Base-by-base conservation (phyloP, 345 rosid genomes). In the Syzygium jambos region DNA sequence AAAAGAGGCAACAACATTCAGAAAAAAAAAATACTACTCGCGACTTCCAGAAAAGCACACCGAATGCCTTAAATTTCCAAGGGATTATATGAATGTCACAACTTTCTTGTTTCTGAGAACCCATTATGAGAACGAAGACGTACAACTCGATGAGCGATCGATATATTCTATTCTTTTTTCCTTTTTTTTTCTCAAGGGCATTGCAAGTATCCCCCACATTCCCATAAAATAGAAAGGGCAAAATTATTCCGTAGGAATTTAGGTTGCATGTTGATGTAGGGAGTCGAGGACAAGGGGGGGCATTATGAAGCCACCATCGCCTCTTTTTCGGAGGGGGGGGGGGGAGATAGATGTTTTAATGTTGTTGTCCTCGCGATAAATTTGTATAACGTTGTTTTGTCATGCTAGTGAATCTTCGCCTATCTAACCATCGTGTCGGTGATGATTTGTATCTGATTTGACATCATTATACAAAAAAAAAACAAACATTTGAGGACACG, bases 51-150 rank as follows among this genome's bases (percentile, higher is more conserved):
- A 61, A 61, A 61, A 61, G 73, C 19, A n/a, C 2, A 13, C 8
- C 16, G 12, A 13, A 14, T n/a, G 73, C 9, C 17, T 61, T 12
- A 61, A 59, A 30, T 14, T 54, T 19, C 5, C 30, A 11, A 5
- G 2, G 7, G n/a, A 59, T 25, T n/a, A 2, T n/a, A 23, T 9
- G n/a, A 23, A 5, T 1, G 10, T 3, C n/a, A 43, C 46, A 1
- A 23, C 2, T 11, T 56, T 56, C 2, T 56, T 8, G 1, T 27
- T 27, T 0, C 0, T 23, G 16, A 61, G 30, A 61, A 61, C 11
- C 34, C 3, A 61, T 27, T n/a, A 61, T 61, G 30, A 8, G 2
- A n/a, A 61, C 0, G 7, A 13, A 6, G n/a, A 61, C n/a, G 34
- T n/a, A 61, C 2, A 17, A 9, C 34, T 61, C 19, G 4, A 61